Percentiles rank a stretch among this genome's conserved stretches.
Conservation (phyloP, 768 basidiomycete genomes). For the Macrolepiota fuliginosa region DNA sequence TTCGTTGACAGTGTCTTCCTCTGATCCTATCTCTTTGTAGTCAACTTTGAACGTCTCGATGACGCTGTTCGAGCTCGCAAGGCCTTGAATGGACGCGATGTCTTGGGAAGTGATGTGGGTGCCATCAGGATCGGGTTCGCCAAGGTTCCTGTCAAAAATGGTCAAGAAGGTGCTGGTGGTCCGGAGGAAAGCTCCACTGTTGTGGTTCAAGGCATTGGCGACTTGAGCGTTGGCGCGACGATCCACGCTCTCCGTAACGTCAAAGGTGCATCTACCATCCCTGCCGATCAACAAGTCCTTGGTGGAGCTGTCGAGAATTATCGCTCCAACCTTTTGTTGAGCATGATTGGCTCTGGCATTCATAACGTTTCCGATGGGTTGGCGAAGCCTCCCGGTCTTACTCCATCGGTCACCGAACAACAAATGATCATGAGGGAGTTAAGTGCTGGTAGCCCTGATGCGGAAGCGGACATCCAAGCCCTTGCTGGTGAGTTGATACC, state of each 20-base stretch:
- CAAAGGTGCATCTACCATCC: constrained; percentile 89
- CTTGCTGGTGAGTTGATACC: constrained; percentile 69
- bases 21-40: constrained; percentile 31
- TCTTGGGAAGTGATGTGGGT: constrained; percentile 94
- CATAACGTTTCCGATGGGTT: constrained; percentile 54
- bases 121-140: constrained; percentile 97
- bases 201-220: constrained; percentile 78
- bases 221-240: constrained; percentile 82
- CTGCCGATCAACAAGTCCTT: constrained; percentile 91
- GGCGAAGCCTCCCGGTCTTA: constrained; percentile 67
- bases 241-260: constrained; percentile 85
- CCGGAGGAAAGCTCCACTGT: constrained; percentile 64
- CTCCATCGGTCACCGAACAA: constrained; percentile 82
- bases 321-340: constrained; percentile 84
- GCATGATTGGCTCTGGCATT: constrained; percentile 79
- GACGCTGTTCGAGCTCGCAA: constrained; percentile 96
- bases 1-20: constrained; percentile 2
- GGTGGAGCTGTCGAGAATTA: constrained; percentile 94
- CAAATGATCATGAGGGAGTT: constrained; percentile 97
- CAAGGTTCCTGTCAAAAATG: constrained; percentile 91
- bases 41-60: constrained; percentile 97
- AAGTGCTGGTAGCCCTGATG: constrained; percentile 69
- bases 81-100: constrained; percentile 92
- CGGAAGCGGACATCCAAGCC: constrained; percentile 81
- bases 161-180: constrained; percentile 56